Evolutionary conservation across 345 rosid species (phyloP).

Genomic region (Eucalyptus tenuipes): DNA sequence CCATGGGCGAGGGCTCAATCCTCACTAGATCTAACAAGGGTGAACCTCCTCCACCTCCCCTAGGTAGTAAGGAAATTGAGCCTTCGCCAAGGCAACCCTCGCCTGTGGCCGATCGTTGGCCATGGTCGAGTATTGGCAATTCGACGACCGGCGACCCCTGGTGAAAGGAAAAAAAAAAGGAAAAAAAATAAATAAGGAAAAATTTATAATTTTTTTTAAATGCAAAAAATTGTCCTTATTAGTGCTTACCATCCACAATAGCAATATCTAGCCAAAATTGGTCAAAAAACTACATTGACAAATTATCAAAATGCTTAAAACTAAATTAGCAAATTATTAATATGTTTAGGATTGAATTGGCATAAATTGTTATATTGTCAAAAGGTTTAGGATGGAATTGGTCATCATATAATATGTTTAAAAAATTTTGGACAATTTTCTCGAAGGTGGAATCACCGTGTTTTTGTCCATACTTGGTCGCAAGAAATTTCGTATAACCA

Average conservation of each 20-base stretch:
- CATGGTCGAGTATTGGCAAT: too few relatives aligned
- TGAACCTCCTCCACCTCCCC: neutral
- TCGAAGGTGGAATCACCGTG: neutral
- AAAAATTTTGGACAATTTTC: neutral
- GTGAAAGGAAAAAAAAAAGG: neutral
- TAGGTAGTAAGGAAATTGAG: neutral
- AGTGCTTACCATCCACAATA: neutral
- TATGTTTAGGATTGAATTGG: neutral
- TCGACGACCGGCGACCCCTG: fast-evolving
- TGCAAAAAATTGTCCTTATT: too few relatives aligned
- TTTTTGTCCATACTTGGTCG: neutral
- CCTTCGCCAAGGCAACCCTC: fast-evolving
- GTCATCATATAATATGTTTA: neutral
- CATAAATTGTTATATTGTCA: neutral
- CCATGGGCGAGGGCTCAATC: neutral
- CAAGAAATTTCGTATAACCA: neutral
- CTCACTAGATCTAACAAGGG: neutral
- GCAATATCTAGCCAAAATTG: neutral
- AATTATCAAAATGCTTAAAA: neutral
- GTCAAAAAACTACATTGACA: neutral
- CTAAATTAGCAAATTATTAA: neutral
- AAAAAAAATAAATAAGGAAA: too few relatives aligned
- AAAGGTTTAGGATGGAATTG: neutral
- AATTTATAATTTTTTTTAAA: too few relatives aligned
- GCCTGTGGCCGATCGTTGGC: neutral